Evolutionary conservation across 2,329 filamentous ascomycete species (phyloP), one percentile per base, ranked within the genome.

Genomic region (Stachybotrys elegans): DNA sequence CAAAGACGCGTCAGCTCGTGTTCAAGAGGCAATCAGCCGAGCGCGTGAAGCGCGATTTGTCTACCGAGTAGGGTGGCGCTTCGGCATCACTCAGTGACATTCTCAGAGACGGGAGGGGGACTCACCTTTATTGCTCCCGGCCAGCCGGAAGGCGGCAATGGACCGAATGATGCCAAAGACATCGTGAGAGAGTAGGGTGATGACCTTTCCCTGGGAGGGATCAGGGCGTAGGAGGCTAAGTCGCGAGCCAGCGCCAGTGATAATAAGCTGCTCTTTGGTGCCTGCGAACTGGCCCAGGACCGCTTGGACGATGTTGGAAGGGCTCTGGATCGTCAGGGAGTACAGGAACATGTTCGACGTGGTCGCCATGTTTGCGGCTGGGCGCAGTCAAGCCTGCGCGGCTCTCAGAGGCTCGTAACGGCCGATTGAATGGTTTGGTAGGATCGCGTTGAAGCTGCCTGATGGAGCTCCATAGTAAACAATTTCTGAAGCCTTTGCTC

Each of bases 341-440:
- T 98, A 98, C 72, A 98, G 84, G 67, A 96, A 96, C 89, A 96
- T 95, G 66, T 92, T 92, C 54, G 91, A 96, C 49, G 92, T 96
- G 65, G 91, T 95, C 73, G 93, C 92, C 93, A 97, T 97, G 63
- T 62, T 77, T 62, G 59, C 67, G 60, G 60, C 59, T 66, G 60
- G 61, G 67, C 70, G 70, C 71, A 72, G 70, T 62, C 61, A 55
- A 69, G 69, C 70, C 72, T 71, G 72, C 70, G 68, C 69, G 69
- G 70, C 69, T 63, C 52, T 60, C 52, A 48, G 51, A 44, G 44
- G 52, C 48, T 56, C 52, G 46, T 48, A 45, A 40, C 49, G 48
- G 55, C 58, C 57, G 51, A 54, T 54, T 52, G 49, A 48, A 35
- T 37, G 27, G 42, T 25, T 47, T 36, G 27, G 8, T 29, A 8